Evolutionary conservation across 2,329 filamentous ascomycete genomes (phyloP).

Genomic region (Trichophyton mentagrophytes): DNA sequence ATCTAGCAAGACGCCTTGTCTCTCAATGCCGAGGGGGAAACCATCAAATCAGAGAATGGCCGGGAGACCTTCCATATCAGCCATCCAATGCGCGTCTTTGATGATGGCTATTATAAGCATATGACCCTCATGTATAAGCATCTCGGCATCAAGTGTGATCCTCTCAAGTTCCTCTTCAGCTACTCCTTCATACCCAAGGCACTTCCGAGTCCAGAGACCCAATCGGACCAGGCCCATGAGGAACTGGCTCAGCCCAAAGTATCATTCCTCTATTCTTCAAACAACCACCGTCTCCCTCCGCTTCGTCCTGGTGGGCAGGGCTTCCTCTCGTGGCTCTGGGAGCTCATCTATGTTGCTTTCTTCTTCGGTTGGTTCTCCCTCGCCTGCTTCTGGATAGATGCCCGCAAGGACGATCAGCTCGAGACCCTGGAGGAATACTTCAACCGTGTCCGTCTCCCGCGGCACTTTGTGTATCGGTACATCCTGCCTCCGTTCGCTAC

Average conservation of each 20-base stretch:
- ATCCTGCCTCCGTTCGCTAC: constrained; percentile 44
- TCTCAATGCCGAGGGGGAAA: constrained; percentile 35
- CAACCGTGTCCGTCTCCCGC: constrained; percentile 38
- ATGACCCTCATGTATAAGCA: constrained; percentile 45
- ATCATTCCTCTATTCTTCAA: constrained; percentile 42
- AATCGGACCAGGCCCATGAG: constrained; percentile 3
- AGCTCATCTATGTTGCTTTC: constrained; percentile 34
- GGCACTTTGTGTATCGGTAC: constrained; percentile 38
- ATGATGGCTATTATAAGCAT: constrained; percentile 43
- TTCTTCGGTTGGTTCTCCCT: constrained; percentile 44
- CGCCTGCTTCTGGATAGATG: constrained; percentile 38
- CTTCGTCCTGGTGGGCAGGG: constrained; percentile 27
- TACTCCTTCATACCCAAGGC: constrained; percentile 29
- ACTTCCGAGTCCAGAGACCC: background rate
- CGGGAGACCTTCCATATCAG: constrained; percentile 28
- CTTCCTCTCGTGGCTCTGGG: constrained; percentile 30
- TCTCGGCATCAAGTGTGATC: constrained; percentile 39
- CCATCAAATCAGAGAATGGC: constrained; percentile 20
- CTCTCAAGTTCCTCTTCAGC: constrained; percentile 42
- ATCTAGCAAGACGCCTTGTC: constrained; percentile 32
- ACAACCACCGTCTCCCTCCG: constrained; percentile 39
- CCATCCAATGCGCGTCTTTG: constrained; percentile 42
- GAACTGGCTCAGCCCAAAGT: constrained; percentile 24
- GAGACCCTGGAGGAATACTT: constrained; percentile 42
- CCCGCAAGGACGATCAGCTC: constrained; percentile 18